Evolutionary conservation across 208 protist species (phyloP), one percentile per base, ranked within the genome.

Genomic region (Vickermania spadyakhi): DNA sequence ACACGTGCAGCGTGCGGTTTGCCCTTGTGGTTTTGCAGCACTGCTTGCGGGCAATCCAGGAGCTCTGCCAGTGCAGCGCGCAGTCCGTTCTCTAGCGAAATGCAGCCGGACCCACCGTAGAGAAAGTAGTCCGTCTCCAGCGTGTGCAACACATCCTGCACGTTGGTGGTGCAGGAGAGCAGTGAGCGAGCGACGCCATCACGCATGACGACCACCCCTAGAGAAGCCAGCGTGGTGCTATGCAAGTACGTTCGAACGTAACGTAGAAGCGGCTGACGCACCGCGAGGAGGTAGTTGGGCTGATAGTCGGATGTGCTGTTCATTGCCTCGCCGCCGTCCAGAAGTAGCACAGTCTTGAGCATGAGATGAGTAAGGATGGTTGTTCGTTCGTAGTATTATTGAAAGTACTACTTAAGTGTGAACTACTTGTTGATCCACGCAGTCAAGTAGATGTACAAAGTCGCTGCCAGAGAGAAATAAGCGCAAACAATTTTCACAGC

Each of bases 291-390:
- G 57, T 87, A 86, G 54, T 77, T 85, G 29, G 86, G 86, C n/a
- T 90, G 72, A 58, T 93, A 93, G 66, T 93, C 86, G 27, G 74
- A 64, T 50, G 74, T 75, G 63, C 65, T 77, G 60, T 94, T 91
- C 74, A 94, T 89, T 49, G 82, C 73, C 42, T 82, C 84, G 61
- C 87, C 91, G 36, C 87, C 84, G 64, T 94, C 87, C 22, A 94
- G 70, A 7, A 94, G 75, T 14, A 94, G 66, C 2, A 94, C 65
- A 0, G 87, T 94, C 36, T 75, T 77, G 41, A 88, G 65, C 87
- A 94, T 89, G 23, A n/a, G n/a, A n/a, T n/a, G n/a, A n/a, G n/a
- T n/a, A n/a, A n/a, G n/a, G n/a, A n/a, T n/a, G n/a, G n/a, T n/a
- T n/a, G n/a, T n/a, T n/a, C n/a, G n/a, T n/a, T n/a, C n/a, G n/a